These are phyloP conservation scores for Sporothrix curviconia DNA, from an alignment of 2,329 filamentous ascomycete species.

Conservation along the genomic window DNA sequence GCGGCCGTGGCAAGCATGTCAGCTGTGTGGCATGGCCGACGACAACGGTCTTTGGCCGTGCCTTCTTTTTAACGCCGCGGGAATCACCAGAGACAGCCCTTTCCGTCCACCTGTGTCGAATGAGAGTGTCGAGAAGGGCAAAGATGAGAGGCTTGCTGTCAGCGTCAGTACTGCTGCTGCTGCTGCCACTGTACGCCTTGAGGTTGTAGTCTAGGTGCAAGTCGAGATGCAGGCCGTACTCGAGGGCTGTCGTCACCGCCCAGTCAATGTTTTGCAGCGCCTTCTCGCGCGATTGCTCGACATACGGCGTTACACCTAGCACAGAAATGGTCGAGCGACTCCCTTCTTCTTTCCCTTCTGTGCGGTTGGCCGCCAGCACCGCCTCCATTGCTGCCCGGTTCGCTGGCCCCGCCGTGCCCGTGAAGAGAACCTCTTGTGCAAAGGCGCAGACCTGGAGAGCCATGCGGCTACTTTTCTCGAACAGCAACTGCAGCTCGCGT, in stretches of 20 bases:
- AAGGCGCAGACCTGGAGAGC: conserved; percentile 63
- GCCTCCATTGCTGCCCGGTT: conserved; percentile 43
- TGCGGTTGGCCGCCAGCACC: conserved; percentile 23
- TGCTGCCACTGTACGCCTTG: conserved; percentile 28
- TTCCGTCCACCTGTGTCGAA: conserved; percentile 43
- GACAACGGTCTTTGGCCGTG: conserved; percentile 40
- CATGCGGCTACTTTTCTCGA: conserved; percentile 44
- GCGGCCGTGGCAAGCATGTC: conserved; percentile 44
- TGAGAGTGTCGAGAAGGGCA: conserved; percentile 46
- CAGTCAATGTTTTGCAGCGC: conserved; percentile 55
- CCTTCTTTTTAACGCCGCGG: conserved; percentile 24
- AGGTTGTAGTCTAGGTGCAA: conserved; percentile 69
- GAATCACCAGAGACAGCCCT: conserved; percentile 8
- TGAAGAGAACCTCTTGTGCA: conserved; percentile 63
- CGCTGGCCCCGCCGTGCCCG: conserved; percentile 39
- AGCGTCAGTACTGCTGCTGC: background rate
- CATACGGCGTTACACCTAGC: conserved; percentile 64
- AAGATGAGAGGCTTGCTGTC: conserved; percentile 41
- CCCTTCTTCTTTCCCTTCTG: background rate
- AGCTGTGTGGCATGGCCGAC: conserved; percentile 65
- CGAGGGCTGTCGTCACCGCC: conserved; percentile 50
- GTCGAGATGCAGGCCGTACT: conserved; percentile 52
- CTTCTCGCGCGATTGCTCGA: conserved; percentile 46
- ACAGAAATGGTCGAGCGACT: conserved; percentile 52
- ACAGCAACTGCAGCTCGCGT: conserved; percentile 48